Base-by-base conservation (phyloP, 495 filamentous ascomycete genomes). In the Penicillium coprophilum region DNA sequence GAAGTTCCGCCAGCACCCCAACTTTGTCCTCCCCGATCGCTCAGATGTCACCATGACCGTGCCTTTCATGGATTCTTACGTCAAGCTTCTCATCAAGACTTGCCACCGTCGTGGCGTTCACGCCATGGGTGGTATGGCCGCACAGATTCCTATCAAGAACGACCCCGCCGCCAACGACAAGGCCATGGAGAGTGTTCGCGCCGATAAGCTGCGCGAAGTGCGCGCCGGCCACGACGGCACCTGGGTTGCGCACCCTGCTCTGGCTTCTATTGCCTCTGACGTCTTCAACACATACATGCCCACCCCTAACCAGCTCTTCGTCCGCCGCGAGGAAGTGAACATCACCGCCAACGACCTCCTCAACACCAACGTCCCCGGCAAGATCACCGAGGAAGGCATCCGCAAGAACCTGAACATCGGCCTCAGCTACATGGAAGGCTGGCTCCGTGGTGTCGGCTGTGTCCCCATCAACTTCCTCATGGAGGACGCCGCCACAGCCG, bases 221-320 rank as follows among this genome's bases (percentile, higher is more conserved):
- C 86, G 87, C 57, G 95, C 94, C 46, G 94, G 94, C 53, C 94
- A 99, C 77, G 94, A 98, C 71, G 92, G 92, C 13, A 88, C 90
- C 53, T 97, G 94, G 94, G 93, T 99, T 47, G 94, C 94, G 13
- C 94, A 99, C 76, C 94, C 94, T 1, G 95, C 93, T 0, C 84
- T 99, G 24, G 92, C 94, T 3, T 58, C 77, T 45, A 96, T 99
- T 68, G 94, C 94, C 23, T 84, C 84, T 47, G 92, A 97, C 15
- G 83, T 97, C 62, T 99, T 99, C 85, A 97, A 99, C 83, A 87
- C 92, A 80, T 73, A 97, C 79, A 99, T 99, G 94, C 95, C 94
- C 27, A 97, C 95, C 15, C 92, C 95, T 20, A 99, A 99, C 81
- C 94, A 99, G 79, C 82, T 97, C 48, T 92, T 92, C 72, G 74